Conservation (phyloP, 176 grass and related monocot genomes). For the Eleusine coracana region DNA sequence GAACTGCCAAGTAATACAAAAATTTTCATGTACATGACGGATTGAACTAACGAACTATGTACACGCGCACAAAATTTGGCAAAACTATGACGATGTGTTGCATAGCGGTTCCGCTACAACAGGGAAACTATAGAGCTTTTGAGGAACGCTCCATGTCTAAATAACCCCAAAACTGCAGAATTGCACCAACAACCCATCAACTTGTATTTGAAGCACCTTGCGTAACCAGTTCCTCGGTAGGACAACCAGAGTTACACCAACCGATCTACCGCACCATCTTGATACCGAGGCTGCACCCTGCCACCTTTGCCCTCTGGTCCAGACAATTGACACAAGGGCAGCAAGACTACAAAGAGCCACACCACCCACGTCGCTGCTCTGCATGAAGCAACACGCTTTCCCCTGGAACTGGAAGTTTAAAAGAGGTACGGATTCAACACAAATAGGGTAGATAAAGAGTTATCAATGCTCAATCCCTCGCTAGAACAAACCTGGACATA, state of each 20-base stretch:
- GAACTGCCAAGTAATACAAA: not conserved
- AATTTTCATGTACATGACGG: slow-evolving; percentile 14
- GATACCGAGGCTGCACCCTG: not conserved
- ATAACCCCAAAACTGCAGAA: not conserved
- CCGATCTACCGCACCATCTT: not conserved
- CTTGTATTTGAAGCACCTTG: slow-evolving; percentile 1
- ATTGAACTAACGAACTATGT: slow-evolving; percentile 17
- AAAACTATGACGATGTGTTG: slow-evolving; percentile 11
- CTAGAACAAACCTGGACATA: slow-evolving; percentile 37
- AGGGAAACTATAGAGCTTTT: not conserved
- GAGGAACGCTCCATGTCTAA: not conserved
- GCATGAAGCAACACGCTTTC: slow-evolving; percentile 10
- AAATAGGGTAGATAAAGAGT: not conserved
- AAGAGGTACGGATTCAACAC: not conserved
- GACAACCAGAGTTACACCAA: slow-evolving; percentile 17
- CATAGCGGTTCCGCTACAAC: slow-evolving; percentile 1
- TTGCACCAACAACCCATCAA: not conserved
- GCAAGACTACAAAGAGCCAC: slow-evolving; percentile 10
- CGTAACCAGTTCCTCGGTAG: not conserved
- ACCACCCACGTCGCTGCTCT: not conserved
- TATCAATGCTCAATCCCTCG: slow-evolving; percentile 3
- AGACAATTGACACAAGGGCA: not conserved
- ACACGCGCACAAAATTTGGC: not conserved
- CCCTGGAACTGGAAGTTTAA: slow-evolving; percentile 33
- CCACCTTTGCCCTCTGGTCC: slow-evolving; percentile 20